Evolutionary conservation across 2,329 filamentous ascomycete genomes (phyloP).

Genomic region (Diplodia mutila): DNA sequence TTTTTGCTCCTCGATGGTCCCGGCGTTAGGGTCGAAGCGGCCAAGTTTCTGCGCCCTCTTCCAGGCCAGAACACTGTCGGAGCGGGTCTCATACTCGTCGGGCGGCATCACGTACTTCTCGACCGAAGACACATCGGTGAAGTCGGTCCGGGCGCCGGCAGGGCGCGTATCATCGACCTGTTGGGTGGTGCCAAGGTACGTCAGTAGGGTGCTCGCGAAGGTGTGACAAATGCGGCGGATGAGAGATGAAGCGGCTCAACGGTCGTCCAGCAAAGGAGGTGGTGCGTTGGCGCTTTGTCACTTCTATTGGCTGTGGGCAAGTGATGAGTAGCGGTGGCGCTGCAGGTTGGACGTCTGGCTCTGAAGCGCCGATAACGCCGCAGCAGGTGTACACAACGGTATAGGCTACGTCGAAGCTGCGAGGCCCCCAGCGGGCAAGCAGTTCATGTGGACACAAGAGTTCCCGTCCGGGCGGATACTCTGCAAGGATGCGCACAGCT

Average conservation of each 20-base stretch:
- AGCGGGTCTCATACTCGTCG: constrained; percentile 81
- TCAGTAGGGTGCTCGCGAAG: background rate
- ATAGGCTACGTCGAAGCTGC: background rate
- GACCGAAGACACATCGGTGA: constrained; percentile 77
- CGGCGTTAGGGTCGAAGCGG: constrained; percentile 86
- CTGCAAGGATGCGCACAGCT: constrained; percentile 10
- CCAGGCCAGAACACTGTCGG: constrained; percentile 90
- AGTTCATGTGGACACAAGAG: constrained; percentile 15
- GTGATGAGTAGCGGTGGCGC: background rate
- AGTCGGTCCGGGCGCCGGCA: constrained; percentile 73
- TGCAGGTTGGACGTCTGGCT: background rate
- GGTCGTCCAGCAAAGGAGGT: background rate
- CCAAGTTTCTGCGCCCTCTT: constrained; percentile 96
- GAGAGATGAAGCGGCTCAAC: background rate
- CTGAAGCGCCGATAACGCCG: constrained; percentile 9
- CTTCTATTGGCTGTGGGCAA: background rate
- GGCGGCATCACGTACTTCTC: constrained; percentile 90
- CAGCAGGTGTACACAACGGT: constrained; percentile 9
- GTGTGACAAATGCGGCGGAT: constrained; percentile 8
- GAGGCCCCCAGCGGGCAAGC: constrained; percentile 13
- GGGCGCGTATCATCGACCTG: constrained; percentile 83
- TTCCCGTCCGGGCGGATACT: background rate
- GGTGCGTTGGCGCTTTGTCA: background rate
- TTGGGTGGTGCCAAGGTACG: background rate
- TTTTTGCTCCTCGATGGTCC: constrained; percentile 73